Base-by-base conservation (phyloP, 2,329 filamentous ascomycete genomes). In the Hymenoscyphus fraxineus region DNA sequence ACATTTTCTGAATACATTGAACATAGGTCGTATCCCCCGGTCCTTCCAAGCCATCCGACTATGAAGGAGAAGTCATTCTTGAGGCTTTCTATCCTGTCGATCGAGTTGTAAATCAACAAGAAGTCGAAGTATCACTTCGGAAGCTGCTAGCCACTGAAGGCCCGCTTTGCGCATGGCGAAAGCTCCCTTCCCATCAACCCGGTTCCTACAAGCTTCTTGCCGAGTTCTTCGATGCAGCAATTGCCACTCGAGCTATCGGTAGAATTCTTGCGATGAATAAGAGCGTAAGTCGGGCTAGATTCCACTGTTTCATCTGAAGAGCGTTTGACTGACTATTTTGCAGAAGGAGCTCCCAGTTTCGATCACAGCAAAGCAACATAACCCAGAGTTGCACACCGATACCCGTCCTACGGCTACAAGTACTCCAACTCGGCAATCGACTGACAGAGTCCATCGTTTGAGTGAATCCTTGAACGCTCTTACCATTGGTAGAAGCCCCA, bases 21-120 rank as follows among this genome's bases (percentile, higher is more conserved):
- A 44, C 61, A 6, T 68, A 70, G 27, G 67, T 71, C 54, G 73
- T 75, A 39, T 73, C 58, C 13, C 59, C 39, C 69, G 27, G 63
- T 66, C 51, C 68, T 70, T 32, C 60, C 65, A 27, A 38, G 4
- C 38, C 44, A 1, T 79, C 81, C 19, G 76, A 80, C 58, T 80
- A 83, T 66, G 85, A 88, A 75, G 85, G 83, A 19, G 83, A 87
- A 70, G 73, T 87, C 47, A 76, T 80, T 63, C 73, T 87, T 12
- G 80, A 79, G n/a, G 81, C 83, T 31, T 78, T 79, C 56, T 73
- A 72, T 61, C 73, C 73, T 15, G 56, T 66, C 19, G 55, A 57
- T 16, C 63, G 64, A 35, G 71, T 59, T 62, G 64, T 54, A 63
- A 74, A 60, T 38, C 68, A 35, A 64, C 69, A 59, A 64, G 74